phyloP scores from a whole-genome alignment of 805 yeast genomes.

The Candida cerambycidarum region DNA sequence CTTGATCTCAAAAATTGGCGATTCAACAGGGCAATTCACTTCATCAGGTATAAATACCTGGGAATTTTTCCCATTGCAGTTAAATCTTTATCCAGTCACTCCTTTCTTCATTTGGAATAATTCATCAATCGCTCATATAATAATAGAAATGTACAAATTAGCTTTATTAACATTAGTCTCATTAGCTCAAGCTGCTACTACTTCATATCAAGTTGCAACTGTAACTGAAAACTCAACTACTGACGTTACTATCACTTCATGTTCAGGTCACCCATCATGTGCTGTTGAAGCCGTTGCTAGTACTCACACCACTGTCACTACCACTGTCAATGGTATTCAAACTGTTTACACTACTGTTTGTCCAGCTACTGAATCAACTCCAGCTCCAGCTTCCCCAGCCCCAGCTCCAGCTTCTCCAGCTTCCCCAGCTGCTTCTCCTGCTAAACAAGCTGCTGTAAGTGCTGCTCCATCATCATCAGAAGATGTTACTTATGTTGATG shows the following conservation, averaged over 20 bases:
- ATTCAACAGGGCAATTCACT: background rate
- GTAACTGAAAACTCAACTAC: conserved; percentile 29
- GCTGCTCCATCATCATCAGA: conserved; percentile 16
- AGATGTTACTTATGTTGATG: conserved; percentile 40
- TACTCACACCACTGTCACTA: conserved; percentile 32
- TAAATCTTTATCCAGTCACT: conserved; percentile 4
- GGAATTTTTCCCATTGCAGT: conserved; percentile 14
- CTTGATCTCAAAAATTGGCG: background rate
- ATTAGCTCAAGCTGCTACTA: conserved; percentile 23
- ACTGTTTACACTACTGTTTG: conserved; percentile 40
- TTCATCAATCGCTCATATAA: conserved; percentile 24
- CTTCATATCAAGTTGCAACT: conserved; percentile 21
- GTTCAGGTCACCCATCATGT: conserved; percentile 30
- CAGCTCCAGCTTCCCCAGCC: conserved; percentile 9
- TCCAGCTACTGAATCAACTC: conserved; percentile 25
- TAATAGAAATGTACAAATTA: conserved; percentile 17
- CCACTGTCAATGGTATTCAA: conserved; percentile 32
- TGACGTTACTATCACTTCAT: conserved; percentile 40
- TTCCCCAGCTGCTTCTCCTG: conserved; percentile 12
- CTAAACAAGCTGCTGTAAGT: conserved; percentile 6
- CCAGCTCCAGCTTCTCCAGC: conserved; percentile 14
- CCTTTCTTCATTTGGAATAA: conserved; percentile 5
- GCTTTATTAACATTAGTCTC: conserved; percentile 24
- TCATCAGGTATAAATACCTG: conserved; percentile 17
- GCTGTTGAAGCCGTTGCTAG: conserved; percentile 21